Evolutionary conservation across 2,329 filamentous ascomycete species (phyloP).

Genomic region (Cladosporium colombiae): DNA sequence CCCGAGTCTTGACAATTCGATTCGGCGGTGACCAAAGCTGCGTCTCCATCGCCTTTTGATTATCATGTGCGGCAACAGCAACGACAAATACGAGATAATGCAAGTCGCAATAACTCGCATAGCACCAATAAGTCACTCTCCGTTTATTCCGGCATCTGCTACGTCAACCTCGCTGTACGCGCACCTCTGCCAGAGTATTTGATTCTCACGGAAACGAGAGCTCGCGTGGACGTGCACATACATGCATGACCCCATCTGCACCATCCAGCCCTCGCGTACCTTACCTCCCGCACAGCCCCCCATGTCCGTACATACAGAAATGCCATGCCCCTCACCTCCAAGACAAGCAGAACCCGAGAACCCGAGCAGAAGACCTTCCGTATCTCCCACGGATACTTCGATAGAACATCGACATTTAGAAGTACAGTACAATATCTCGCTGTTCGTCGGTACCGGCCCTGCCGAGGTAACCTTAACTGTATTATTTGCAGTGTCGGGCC

Average conservation of each 20-base stretch:
- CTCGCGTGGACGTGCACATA: not conserved
- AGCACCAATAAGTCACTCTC: not conserved
- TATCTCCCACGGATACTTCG: constrained; percentile 1
- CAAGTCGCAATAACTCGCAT: not conserved
- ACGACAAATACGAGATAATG: not conserved
- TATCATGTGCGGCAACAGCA: not conserved
- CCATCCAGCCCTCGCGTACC: not conserved
- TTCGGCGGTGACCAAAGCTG: not conserved
- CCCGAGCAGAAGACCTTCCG: constrained; percentile 4
- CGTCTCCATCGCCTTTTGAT: not conserved
- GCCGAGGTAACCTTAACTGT: not conserved
- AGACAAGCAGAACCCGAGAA: not conserved
- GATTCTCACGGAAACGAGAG: not conserved
- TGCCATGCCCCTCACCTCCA: not conserved
- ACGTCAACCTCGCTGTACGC: not conserved
- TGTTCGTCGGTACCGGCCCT: too few species aligned
- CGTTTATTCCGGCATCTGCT: not conserved
- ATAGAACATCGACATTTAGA: not conserved
- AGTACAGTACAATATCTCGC: too few species aligned
- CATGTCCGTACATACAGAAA: not conserved
- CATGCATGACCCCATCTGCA: not conserved
- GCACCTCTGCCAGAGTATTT: not conserved
- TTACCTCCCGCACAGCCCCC: not conserved
- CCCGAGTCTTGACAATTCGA: not conserved
- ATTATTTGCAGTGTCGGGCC: not conserved